Evolutionary conservation across 2,329 filamentous ascomycete species (phyloP).

Genomic region (Colletotrichum caudatum): DNA sequence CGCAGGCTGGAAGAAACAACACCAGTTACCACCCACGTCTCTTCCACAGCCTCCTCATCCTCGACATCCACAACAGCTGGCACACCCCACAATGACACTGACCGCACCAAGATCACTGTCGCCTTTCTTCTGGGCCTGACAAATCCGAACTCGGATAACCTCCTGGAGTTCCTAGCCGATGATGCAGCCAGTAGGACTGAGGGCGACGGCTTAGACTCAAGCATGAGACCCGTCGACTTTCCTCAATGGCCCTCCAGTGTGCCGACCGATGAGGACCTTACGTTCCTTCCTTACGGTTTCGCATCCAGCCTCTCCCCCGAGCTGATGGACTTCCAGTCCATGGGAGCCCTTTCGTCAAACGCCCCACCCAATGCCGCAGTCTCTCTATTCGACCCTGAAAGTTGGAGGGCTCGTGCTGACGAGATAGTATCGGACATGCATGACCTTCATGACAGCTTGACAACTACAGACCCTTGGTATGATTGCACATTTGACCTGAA

Average conservation of each 20-base stretch:
- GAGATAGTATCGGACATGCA: conserved; percentile 19
- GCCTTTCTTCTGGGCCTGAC: conserved; percentile 46
- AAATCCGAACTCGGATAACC: conserved; percentile 45
- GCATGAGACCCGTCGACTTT: conserved; percentile 5
- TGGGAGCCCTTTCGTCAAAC: neutral
- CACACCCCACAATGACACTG: conserved; percentile 20
- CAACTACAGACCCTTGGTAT: conserved; percentile 40
- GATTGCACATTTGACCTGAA: conserved; percentile 32
- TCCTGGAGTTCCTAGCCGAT: conserved; percentile 43
- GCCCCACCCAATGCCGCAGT: neutral
- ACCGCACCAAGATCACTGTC: conserved; percentile 43
- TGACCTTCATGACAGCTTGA: conserved; percentile 30
- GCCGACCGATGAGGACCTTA: conserved; percentile 31
- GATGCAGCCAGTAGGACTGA: conserved; percentile 37
- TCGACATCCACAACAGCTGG: neutral
- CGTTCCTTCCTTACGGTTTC: conserved; percentile 19
- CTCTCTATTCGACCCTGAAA: neutral
- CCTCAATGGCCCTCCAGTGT: neutral
- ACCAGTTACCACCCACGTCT: neutral
- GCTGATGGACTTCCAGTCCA: conserved; percentile 13
- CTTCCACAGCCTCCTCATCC: neutral
- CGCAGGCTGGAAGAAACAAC: conserved; percentile 23
- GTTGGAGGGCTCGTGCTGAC: conserved; percentile 1
- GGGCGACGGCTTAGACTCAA: conserved; percentile 23
- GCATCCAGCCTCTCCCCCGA: conserved; percentile 11